Evolutionary conservation across 805 yeast genomes (phyloP), one percentile per base, ranked within the genome.

Genomic region (Lipomyces orientalis): DNA sequence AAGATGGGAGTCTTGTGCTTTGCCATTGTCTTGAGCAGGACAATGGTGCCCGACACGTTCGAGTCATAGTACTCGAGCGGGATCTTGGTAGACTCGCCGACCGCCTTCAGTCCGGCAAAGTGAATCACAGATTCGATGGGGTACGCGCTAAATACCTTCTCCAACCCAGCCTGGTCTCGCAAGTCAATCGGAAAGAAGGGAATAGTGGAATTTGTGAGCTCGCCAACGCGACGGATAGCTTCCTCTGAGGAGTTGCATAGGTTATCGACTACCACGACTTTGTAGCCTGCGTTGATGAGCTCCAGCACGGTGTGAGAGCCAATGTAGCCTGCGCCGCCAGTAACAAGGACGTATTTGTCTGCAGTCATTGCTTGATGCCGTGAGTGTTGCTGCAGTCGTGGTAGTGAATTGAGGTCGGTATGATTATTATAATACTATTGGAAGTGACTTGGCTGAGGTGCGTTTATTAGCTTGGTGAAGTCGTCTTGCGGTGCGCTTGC

Each of bases 271-370:
- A 90, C 84, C n/a, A 90, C 87, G 39, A 90, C 91, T 35, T 88
- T 83, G 74, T 87, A 84, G 33, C 91, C 91, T 62, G 85, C 82
- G 67, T 84, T 83, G 60, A 88, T 76, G 62, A 88, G 82, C 73
- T 86, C 90, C 59, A 87, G 86, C 19, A 85, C 90, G 0, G 94
- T 88, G 76, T 90, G 95, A 9, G 94, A 88, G 33, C 95, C 96
- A 74, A 91, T 90, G 79, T 90, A 90, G 25, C 97, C 95, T 34
- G 94, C 91, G 59, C 96, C 96, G 57, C 96, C 96, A 29, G 95
- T 90, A 35, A 90, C 93, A 63, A 90, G 81, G 57, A 88, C 86
- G 76, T 81, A 81, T 61, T 76, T 78, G 46, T 63, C 67, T 16
- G 61, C 33, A 16, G 70, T 25, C 63, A 64, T 57, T 10, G 60